These are phyloP conservation scores for Hylodesmum podocarpum DNA, from an alignment of 306 rosid genomes.

Conservation along the genomic window DNA sequence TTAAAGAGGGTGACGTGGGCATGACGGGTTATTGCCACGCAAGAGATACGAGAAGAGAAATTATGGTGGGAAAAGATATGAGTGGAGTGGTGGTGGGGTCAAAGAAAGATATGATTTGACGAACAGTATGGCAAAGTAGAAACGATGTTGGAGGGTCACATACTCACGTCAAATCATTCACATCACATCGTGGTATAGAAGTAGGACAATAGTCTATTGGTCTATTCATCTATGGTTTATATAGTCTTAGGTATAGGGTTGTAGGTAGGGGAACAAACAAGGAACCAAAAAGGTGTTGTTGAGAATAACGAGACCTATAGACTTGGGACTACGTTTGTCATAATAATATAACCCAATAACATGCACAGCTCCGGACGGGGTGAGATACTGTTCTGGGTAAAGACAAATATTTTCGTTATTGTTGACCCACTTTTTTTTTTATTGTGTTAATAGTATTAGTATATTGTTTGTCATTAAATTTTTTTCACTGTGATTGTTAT, in stretches of 20 bases:
- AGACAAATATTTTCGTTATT: slow-evolving; percentile 15
- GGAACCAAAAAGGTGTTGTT: slow-evolving; percentile 3
- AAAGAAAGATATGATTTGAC: slow-evolving; percentile 59
- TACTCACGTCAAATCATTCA: slow-evolving; percentile 31
- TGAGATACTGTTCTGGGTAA: not conserved
- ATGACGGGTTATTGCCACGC: slow-evolving; percentile 42
- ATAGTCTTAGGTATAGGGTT: not conserved
- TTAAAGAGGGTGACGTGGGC: slow-evolving; percentile 27
- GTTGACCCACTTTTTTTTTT: not conserved
- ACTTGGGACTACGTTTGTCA: not conserved
- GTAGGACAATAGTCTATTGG: not conserved
- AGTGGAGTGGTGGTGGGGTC: slow-evolving; percentile 15
- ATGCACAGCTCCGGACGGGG: not conserved
- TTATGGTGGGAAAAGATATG: slow-evolving; percentile 50
- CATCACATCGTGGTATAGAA: not conserved
- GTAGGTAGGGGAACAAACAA: slow-evolving; percentile 16
- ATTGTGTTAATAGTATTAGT: not conserved
- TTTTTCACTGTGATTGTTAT: not conserved
- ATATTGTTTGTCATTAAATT: not conserved
- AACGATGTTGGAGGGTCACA: slow-evolving; percentile 8
- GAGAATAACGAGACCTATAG: slow-evolving; percentile 20
- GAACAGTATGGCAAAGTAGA: not conserved
- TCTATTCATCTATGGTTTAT: not conserved
- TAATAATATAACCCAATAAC: not conserved
- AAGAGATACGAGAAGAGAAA: not conserved